Percentiles rank a stretch among this genome's conserved stretches.
Evolutionary conservation across 192 early-diverging fungal genomes (phyloP).

Genomic region (Jimgerdemannia flammicorona): DNA sequence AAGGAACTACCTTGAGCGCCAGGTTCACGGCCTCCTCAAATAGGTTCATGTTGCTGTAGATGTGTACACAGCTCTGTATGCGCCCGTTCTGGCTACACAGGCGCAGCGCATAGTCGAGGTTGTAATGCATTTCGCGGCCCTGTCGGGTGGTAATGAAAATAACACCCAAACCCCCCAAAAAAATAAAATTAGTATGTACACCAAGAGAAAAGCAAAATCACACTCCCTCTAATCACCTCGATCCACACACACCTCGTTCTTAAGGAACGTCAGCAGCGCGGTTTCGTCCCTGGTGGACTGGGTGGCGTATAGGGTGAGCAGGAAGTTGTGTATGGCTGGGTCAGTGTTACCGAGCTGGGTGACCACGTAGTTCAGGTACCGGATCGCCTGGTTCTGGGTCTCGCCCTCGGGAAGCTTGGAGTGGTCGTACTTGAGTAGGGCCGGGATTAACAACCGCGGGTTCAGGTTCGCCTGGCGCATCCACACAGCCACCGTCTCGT

Average conservation of each 20-base stretch:
- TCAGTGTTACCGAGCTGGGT: conserved; percentile 77
- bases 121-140: conserved; percentile 81
- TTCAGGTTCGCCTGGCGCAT: conserved; percentile 82
- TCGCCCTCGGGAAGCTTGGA: conserved; percentile 24
- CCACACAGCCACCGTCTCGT: conserved; percentile 82
- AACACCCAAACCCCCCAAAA: not conserved
- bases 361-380: conserved; percentile 85
- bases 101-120: conserved; percentile 88
- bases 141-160: conserved; percentile 14
- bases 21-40: conserved; percentile 92
- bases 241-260: conserved; percentile 45
- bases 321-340: conserved; percentile 89
- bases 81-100: conserved; percentile 81
- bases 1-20: conserved; percentile 64
- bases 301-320: conserved; percentile 74
- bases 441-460: conserved; percentile 81
- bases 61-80: conserved; percentile 83
- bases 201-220: not conserved
- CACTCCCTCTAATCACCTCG: not conserved
- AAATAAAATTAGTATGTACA: not conserved
- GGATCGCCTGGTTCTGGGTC: conserved; percentile 77
- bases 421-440: conserved; percentile 75
- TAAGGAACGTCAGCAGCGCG: conserved; percentile 74
- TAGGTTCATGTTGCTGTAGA: conserved; percentile 84
- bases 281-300: conserved; percentile 64